Evolutionary conservation across 495 filamentous ascomycete species (phyloP).

Genomic region (Talaromyces trachyspermus): DNA sequence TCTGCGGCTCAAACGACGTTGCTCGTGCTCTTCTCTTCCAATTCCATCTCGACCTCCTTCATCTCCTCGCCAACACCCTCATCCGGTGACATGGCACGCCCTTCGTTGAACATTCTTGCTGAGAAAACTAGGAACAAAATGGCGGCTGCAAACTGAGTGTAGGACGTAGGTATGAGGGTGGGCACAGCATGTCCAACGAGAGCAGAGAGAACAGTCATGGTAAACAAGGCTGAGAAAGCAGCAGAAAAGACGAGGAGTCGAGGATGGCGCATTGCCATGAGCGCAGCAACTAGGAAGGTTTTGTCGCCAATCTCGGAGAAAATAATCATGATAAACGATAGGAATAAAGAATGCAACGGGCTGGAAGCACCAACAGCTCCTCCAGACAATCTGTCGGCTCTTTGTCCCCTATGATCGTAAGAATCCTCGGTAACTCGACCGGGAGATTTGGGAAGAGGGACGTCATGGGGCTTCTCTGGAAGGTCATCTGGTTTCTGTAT

Average conservation of each 20-base stretch:
- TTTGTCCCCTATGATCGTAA: conserved; percentile 51
- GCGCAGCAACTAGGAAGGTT: conserved; percentile 91
- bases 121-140: conserved; percentile 86
- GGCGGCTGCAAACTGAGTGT: conserved; percentile 81
- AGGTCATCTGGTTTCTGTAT: conserved; percentile 73
- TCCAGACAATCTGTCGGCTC: conserved; percentile 18
- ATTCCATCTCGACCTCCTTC: conserved; percentile 91
- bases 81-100: conserved; percentile 75
- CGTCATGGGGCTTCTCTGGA: conserved; percentile 72
- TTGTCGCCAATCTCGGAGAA: conserved; percentile 98
- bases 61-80: conserved; percentile 92
- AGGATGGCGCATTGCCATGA: conserved; percentile 99
- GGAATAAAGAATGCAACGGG: conserved; percentile 83
- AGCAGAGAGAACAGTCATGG: conserved; percentile 96
- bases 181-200: conserved; percentile 92
- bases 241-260: conserved; percentile 88
- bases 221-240: conserved; percentile 80
- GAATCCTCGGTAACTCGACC: conserved; percentile 57
- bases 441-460: conserved; percentile 63
- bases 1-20: conserved; percentile 45
- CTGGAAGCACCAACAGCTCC: conserved; percentile 51
- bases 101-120: conserved; percentile 76
- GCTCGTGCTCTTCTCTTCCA: conserved; percentile 80
- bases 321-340: conserved; percentile 94
- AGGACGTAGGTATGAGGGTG: conserved; percentile 76